Evolutionary conservation across 2,329 filamentous ascomycete species (phyloP).

Genomic region (Trichoderma citrinoviride): DNA sequence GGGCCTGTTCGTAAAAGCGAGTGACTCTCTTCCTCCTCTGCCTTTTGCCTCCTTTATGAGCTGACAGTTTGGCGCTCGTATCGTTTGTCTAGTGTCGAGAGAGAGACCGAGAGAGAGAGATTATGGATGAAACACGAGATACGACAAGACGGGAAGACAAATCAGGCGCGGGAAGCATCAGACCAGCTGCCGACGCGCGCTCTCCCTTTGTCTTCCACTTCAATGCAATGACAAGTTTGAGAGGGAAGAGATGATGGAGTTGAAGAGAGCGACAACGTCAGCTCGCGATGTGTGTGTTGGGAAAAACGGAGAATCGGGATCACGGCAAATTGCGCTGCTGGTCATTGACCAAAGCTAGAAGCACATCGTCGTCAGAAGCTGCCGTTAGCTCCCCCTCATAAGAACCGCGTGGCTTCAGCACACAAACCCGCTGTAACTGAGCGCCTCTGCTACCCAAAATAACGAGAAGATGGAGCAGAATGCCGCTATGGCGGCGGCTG

Average conservation of each 20-base stretch:
- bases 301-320: constrained; percentile 1
- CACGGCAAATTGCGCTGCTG: constrained; percentile 4
- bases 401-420: constrained; percentile 5
- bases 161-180: neutral
- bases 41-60: neutral
- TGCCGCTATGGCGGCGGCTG: constrained; percentile 17
- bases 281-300: constrained; percentile 6
- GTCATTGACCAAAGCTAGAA: neutral
- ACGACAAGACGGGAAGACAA: neutral
- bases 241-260: neutral
- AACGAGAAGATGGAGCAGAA: neutral
- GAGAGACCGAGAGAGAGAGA: neutral
- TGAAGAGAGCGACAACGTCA: neutral
- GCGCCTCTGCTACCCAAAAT: constrained; percentile 1
- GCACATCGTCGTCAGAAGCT: neutral
- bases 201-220: neutral
- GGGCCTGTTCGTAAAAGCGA: neutral
- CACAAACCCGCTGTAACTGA: neutral
- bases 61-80: neutral
- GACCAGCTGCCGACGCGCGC: neutral
- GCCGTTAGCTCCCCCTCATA: constrained; percentile 1
- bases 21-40: neutral
- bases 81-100: neutral
- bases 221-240: neutral
- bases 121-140: neutral